These are phyloP conservation scores for Simmondsia chinensis DNA, from an alignment of 148 eudicot genomes.

Conservation along the genomic window DNA sequence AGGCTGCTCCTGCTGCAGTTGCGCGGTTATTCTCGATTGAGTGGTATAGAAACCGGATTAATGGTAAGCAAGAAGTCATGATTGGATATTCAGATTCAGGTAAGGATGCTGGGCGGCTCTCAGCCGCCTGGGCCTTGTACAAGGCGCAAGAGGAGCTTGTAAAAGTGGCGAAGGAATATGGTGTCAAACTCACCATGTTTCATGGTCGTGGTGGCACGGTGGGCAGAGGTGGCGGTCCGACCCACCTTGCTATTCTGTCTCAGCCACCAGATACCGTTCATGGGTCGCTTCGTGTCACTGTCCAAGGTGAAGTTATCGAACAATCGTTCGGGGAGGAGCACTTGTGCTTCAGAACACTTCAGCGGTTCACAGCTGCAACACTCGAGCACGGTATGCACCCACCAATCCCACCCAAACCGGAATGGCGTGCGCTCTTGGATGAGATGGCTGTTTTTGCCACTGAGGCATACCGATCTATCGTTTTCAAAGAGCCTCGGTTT, in stretches of 20 bases:
- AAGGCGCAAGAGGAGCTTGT: slow-evolving; percentile 97
- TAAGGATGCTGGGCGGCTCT: slow-evolving; percentile 91
- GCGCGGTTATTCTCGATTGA: slow-evolving; percentile 87
- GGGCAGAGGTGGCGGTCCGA: slow-evolving; percentile 98
- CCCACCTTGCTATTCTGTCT: slow-evolving; percentile 95
- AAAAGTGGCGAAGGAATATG: slow-evolving; percentile 72
- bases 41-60: slow-evolving; percentile 73
- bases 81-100: slow-evolving; percentile 97
- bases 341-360: slow-evolving; percentile 93
- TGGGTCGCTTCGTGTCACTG: slow-evolving; percentile 91
- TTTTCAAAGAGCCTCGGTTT: slow-evolving; percentile 86
- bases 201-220: slow-evolving; percentile 99
- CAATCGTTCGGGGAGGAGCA: slow-evolving; percentile 97
- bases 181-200: slow-evolving; percentile 91
- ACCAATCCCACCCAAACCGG: slow-evolving; percentile 84
- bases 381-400: slow-evolving; percentile 99
- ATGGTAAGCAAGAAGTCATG: slow-evolving; percentile 98
- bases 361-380: slow-evolving; percentile 92
- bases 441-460: slow-evolving; percentile 80
- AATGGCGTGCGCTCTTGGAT: slow-evolving; percentile 90
- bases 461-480: slow-evolving; percentile 77
- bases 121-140: slow-evolving; percentile 95
- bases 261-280: slow-evolving; percentile 92
- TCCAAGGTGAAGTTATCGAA: slow-evolving; percentile 98
- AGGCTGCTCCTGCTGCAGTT: slow-evolving; percentile 92